A percentile compares a stretch with the other conserved stretches of the same genome.
phyloP scores from a whole-genome alignment of 768 basidiomycete species.

The Pleurotus tuber-regium region DNA sequence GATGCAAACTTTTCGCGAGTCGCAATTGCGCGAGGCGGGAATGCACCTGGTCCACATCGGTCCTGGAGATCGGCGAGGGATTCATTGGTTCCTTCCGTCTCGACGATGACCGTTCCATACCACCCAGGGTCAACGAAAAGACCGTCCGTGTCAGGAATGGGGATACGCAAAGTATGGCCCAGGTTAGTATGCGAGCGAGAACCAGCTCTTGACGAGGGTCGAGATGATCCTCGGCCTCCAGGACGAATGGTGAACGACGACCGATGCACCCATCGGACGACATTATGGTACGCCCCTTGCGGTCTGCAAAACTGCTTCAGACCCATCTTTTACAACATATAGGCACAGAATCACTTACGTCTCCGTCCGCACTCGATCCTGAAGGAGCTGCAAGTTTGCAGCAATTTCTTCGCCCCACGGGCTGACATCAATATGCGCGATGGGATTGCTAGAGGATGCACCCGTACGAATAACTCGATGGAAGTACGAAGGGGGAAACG shows the following conservation, averaged over 20 bases:
- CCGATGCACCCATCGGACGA: conserved; percentile 84
- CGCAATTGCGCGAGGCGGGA: conserved; percentile 55
- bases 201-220: conserved; percentile 23
- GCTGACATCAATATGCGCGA: conserved; percentile 70
- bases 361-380: conserved; percentile 74
- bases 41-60: conserved; percentile 66
- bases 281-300: conserved; percentile 75
- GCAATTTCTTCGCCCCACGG: conserved; percentile 82
- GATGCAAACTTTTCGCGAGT: conserved; percentile 33
- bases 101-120: conserved; percentile 81
- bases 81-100: conserved; percentile 87
- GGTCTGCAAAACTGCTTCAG: conserved; percentile 44
- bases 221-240: conserved; percentile 24
- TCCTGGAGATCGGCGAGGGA: conserved; percentile 74
- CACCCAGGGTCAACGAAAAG: conserved; percentile 74
- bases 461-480: conserved; percentile 78
- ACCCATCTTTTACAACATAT: conserved; percentile 8
- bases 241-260: conserved; percentile 72
- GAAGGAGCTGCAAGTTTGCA: conserved; percentile 68
- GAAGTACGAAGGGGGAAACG: conserved; percentile 88
- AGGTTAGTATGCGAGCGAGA: conserved; percentile 5
- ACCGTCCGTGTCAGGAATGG: conserved; percentile 52
- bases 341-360: conserved; percentile 53
- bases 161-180: conserved; percentile 32
- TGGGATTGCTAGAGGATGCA: conserved; percentile 48